Evolutionary conservation across 225 moss, liverwort and hornwort genomes (phyloP).

Genomic region (Pseudisothecium myosuroides): DNA sequence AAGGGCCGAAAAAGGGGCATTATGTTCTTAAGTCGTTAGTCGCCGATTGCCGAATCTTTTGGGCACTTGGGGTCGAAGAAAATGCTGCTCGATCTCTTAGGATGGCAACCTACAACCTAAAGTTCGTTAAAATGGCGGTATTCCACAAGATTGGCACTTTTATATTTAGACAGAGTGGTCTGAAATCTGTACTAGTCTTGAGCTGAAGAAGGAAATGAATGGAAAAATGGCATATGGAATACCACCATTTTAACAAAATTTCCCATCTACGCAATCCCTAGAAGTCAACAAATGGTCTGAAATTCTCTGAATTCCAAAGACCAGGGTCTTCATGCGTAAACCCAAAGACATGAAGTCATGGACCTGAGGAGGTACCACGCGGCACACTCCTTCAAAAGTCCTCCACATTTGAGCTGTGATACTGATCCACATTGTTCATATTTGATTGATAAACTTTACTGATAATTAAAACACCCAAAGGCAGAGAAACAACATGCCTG

Average conservation of each 20-base stretch:
- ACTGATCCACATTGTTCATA: background rate
- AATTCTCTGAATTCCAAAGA: background rate
- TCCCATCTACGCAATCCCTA: background rate
- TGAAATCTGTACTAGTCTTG: no score
- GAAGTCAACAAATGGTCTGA: background rate
- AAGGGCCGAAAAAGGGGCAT: background rate
- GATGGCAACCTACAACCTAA: background rate
- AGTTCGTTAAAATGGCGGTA: no score
- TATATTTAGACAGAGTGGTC: no score
- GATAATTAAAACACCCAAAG: background rate
- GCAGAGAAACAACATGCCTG: background rate
- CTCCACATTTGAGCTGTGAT: background rate
- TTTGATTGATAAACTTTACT: background rate
- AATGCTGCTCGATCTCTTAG: background rate
- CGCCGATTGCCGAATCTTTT: rapidly evolving
- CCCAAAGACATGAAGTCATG: no score
- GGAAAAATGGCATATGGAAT: no score
- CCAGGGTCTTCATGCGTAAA: background rate
- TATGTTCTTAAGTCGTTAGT: background rate
- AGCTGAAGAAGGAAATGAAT: no score
- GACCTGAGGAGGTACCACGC: background rate
- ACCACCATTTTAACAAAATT: no score
- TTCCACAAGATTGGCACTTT: no score
- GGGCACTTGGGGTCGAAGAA: background rate
- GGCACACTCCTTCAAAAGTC: background rate